phyloP scores from a whole-genome alignment of 805 yeast genomes.

The Yarrowia sp. region DNA sequence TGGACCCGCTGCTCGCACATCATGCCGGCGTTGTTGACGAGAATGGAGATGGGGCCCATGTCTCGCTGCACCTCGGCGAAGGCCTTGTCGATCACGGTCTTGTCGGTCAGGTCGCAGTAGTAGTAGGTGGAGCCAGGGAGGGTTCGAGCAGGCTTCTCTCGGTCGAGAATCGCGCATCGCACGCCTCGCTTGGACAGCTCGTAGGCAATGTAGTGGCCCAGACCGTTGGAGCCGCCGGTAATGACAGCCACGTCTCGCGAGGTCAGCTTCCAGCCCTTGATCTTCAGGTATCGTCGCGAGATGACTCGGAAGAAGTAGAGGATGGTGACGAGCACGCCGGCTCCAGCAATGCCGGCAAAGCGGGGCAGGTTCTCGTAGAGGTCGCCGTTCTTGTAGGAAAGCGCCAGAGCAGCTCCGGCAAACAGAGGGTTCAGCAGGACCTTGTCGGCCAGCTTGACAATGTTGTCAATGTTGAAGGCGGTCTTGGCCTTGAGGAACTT shows the following conservation, averaged over 20 bases:
- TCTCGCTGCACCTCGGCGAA: slow-evolving; percentile 34
- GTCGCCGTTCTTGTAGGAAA: slow-evolving; percentile 24
- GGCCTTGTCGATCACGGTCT: slow-evolving; percentile 43
- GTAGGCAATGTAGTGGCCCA: slow-evolving; percentile 66
- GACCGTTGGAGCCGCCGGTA: slow-evolving; percentile 83
- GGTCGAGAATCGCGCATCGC: slow-evolving; percentile 64
- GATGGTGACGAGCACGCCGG: neutral
- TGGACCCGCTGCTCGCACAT: slow-evolving; percentile 55
- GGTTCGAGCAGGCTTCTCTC: slow-evolving; percentile 44
- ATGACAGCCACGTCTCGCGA: slow-evolving; percentile 60
- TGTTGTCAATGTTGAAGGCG: slow-evolving; percentile 6
- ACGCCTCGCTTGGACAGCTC: slow-evolving; percentile 47
- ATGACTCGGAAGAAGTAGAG: slow-evolving; percentile 25
- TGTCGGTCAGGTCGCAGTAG: slow-evolving; percentile 59
- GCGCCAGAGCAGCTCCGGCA: slow-evolving; percentile 7
- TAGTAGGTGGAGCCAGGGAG: slow-evolving; percentile 42
- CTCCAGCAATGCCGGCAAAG: slow-evolving; percentile 21
- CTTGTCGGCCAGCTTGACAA: slow-evolving; percentile 21
- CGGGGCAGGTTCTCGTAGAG: slow-evolving; percentile 23
- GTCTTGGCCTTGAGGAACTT: slow-evolving; percentile 10
- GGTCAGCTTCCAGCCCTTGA: slow-evolving; percentile 25
- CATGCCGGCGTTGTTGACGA: slow-evolving; percentile 76
- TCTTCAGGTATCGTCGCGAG: slow-evolving; percentile 22
- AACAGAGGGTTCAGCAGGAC: slow-evolving; percentile 21
- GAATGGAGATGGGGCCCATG: slow-evolving; percentile 57